Percentiles rank a stretch among this genome's conserved stretches.
Evolutionary conservation across 2,329 filamentous ascomycete species (phyloP).

Genomic region (Talaromyces albobiverticillius): DNA sequence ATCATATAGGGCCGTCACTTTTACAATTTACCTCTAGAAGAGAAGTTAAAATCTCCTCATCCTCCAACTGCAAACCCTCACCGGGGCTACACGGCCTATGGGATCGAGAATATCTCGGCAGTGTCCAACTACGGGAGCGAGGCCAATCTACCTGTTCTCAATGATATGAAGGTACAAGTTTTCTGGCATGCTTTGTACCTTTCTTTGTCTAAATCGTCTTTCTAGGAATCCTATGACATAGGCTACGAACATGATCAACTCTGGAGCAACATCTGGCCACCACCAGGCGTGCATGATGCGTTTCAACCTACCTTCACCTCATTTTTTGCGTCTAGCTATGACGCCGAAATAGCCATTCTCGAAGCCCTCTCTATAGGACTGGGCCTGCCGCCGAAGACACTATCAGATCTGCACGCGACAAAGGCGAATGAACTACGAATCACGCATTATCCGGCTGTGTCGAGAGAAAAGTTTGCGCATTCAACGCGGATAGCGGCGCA

Average conservation of each 20-base stretch:
- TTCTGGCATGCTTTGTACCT: not conserved
- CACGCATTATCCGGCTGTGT: constrained; percentile 68
- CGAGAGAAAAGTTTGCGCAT: constrained; percentile 16
- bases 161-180: constrained; percentile 4
- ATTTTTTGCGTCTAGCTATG: constrained; percentile 1
- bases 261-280: constrained; percentile 8
- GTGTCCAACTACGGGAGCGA: constrained; percentile 19
- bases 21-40: constrained; percentile 24
- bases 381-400: constrained; percentile 65
- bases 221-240: constrained; percentile 12
- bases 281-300: not conserved
- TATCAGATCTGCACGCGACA: constrained; percentile 54
- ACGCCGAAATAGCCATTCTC: not conserved
- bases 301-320: constrained; percentile 5
- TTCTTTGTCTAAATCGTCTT: not conserved
- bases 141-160: not conserved
- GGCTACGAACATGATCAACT: constrained; percentile 3
- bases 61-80: constrained; percentile 28
- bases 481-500: constrained; percentile 47
- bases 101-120: constrained; percentile 30
- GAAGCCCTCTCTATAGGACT: constrained; percentile 39
- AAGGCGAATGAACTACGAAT: constrained; percentile 55
- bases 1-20: constrained; percentile 19
- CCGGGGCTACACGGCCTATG: constrained; percentile 29
- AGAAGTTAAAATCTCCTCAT: constrained; percentile 30